Evolutionary conservation across 352 stramenopile species (phyloP).

Genomic region (Globisporangium ultimum): DNA sequence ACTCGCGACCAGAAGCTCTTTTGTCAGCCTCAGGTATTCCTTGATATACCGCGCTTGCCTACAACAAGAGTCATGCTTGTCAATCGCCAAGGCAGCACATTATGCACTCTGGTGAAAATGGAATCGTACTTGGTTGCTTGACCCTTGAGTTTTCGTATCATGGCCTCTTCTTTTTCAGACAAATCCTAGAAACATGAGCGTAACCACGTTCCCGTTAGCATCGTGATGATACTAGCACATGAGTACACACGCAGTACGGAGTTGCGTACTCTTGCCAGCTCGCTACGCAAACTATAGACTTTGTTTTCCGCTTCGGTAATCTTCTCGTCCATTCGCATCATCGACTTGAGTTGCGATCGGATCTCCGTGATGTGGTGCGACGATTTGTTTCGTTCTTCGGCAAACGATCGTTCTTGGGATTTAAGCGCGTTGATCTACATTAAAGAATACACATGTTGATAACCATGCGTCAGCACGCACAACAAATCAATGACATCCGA

Average conservation of each 20-base stretch:
- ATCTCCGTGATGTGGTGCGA: slow-evolving; percentile 69
- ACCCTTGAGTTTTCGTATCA: slow-evolving; percentile 72
- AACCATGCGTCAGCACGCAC: background rate
- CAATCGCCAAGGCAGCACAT: background rate
- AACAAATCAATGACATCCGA: background rate
- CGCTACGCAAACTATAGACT: slow-evolving; percentile 61
- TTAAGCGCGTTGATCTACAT: slow-evolving; percentile 57
- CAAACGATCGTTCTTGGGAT: slow-evolving; percentile 56
- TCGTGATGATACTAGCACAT: background rate
- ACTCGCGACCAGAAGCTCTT: slow-evolving; percentile 41
- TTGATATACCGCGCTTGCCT: slow-evolving; percentile 74
- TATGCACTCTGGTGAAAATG: background rate
- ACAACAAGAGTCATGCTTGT: background rate
- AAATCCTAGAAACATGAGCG: slow-evolving; percentile 36
- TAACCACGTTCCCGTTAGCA: background rate
- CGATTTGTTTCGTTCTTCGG: slow-evolving; percentile 52
- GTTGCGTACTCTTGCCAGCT: slow-evolving; percentile 61
- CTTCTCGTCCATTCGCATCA: slow-evolving; percentile 72
- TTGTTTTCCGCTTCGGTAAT: slow-evolving; percentile 71
- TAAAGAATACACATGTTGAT: background rate
- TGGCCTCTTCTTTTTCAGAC: slow-evolving; percentile 70
- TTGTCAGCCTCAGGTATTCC: slow-evolving; percentile 50
- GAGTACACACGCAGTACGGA: background rate
- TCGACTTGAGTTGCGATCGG: slow-evolving; percentile 56
- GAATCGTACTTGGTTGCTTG: slow-evolving; percentile 62